Evolutionary conservation across 1,284 basidiomycete genomes (phyloP), one percentile per base, ranked within the genome.

Genomic region (Blastosporella zonata): DNA sequence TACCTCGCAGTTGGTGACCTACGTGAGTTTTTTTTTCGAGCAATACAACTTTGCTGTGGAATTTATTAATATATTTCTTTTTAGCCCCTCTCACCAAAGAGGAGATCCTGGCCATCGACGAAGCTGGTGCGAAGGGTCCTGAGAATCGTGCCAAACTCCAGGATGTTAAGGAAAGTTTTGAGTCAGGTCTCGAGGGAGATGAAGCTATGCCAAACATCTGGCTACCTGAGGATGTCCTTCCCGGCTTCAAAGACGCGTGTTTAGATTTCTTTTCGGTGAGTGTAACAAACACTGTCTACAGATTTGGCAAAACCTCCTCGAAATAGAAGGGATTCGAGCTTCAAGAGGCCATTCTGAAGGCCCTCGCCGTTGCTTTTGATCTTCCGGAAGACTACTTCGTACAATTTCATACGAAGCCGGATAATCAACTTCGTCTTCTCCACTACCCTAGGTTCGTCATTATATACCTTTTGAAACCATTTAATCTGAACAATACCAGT

Each of bases 1-100:
- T 92, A 91, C 59, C 67, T 90, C 29, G 75, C 68, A 2, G 80
- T 81, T 3, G 82, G 74, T 1, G 77, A 85, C 47, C 69, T 87
- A 2, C 67, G 84, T 83, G 55, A 25, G 74, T 52, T n/a, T 28
- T 35, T 15, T 35, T 10, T 10, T 13, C 22, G 10, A 10, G 5
- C 44, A 3, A 39, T 2, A 6, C 22, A 42, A 6, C 13, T 44
- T 13, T 4, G 5, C 12, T 35, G 18, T 29, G n/a, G n/a, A n/a
- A n/a, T n/a, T 15, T 22, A 22, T 13, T 0, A 27, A 41, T 17
- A n/a, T 35, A 18, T 49, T 10, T 39, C 20, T 6, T 21, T 23
- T 17, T 38, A 69, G 38, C 59, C 2, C 35, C 62, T 8, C 60
- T 78, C 18, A 75, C 71, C 1, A 59, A 64, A 9, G 72, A 76